Base-by-base conservation (phyloP, 768 basidiomycete species). In the Kwoniella heveanensis region DNA sequence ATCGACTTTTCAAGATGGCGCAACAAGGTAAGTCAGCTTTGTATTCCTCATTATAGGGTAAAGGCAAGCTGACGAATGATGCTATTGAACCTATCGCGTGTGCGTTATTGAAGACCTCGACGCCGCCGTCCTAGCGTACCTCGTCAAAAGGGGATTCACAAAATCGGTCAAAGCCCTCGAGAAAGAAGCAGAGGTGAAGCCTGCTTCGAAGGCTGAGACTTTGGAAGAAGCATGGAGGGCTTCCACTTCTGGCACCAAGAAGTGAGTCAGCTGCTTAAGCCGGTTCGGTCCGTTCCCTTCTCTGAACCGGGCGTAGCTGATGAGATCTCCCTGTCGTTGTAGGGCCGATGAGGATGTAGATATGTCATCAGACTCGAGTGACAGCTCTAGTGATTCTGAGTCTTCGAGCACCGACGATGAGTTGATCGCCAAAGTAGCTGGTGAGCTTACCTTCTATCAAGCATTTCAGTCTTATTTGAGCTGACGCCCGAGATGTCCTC, bases 81-180 rank as follows among this genome's bases (percentile, higher is more conserved):
- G n/a, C n/a, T n/a, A n/a, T n/a, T n/a, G n/a, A n/a, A n/a, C n/a
- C n/a, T n/a, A n/a, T n/a, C n/a, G n/a, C n/a, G n/a, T n/a, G n/a
- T n/a, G n/a, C n/a, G n/a, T n/a, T n/a, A n/a, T 30, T 22, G 24
- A 57, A 76, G 79, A 71, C 30, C 77, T 80, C 52, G 70, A 77
- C 66, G 48, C 65, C n/a, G 77, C 79, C 37, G 67, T 80, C 49
- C 67, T 76, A 21, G 65, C 75, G 12, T 74, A 77, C 60, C 68
- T 80, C 39, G 67, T 70, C 57, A 53, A 61, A n/a, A 62, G 67
- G 39, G 79, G 79, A 17, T 70, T 73, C 47, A 72, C 74, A 30
- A 66, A 68, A 29, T 61, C 79, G 7, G 67, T 68, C 52, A 76
- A 76, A 65, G 73, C 77, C 9, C 71, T 80, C 52, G 69, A 70